phyloP scores from a whole-genome alignment of 2,329 filamentous ascomycete species.

The Colletotrichum destructivum region DNA sequence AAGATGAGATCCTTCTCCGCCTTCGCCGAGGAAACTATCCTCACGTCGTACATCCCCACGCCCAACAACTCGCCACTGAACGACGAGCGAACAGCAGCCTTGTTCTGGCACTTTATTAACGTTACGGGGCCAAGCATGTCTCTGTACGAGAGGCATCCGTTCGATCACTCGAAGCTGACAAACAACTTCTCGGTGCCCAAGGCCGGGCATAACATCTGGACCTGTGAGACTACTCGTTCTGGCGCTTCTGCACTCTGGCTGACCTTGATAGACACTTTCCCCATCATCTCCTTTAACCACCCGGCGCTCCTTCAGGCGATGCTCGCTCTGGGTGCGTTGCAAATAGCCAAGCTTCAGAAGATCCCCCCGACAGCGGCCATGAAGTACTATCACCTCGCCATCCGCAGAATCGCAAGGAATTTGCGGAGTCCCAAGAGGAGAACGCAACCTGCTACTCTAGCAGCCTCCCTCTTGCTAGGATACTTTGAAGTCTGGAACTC shows the following conservation, averaged over 20 bases:
- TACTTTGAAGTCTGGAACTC: constrained; percentile 97
- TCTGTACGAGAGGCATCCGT: constrained; percentile 86
- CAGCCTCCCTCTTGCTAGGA: constrained; percentile 86
- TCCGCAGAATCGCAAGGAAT: constrained; percentile 83
- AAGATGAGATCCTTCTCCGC: constrained; percentile 65
- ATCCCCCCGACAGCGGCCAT: constrained; percentile 84
- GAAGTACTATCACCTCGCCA: constrained; percentile 91
- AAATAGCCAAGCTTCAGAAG: constrained; percentile 86
- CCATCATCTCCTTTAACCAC: constrained; percentile 85
- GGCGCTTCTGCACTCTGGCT: constrained; percentile 31
- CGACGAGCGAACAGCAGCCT: constrained; percentile 83
- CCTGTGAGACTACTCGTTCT: constrained; percentile 63
- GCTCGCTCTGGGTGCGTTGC: constrained; percentile 86
- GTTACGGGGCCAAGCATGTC: constrained; percentile 90
- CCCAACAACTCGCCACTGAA: constrained; percentile 80
- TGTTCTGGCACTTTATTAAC: constrained; percentile 94
- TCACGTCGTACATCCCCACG: constrained; percentile 78
- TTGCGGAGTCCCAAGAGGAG: constrained; percentile 79
- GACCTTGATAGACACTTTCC: constrained; percentile 76
- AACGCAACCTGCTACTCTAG: constrained; percentile 85
- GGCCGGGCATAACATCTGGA: constrained; percentile 77
- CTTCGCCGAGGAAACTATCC: constrained; percentile 63
- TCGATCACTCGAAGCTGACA: constrained; percentile 79
- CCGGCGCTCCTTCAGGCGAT: constrained; percentile 93
- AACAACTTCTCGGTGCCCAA: constrained; percentile 72